phyloP scores from a whole-genome alignment of 345 rosid species.

The Reutealis trisperma region DNA sequence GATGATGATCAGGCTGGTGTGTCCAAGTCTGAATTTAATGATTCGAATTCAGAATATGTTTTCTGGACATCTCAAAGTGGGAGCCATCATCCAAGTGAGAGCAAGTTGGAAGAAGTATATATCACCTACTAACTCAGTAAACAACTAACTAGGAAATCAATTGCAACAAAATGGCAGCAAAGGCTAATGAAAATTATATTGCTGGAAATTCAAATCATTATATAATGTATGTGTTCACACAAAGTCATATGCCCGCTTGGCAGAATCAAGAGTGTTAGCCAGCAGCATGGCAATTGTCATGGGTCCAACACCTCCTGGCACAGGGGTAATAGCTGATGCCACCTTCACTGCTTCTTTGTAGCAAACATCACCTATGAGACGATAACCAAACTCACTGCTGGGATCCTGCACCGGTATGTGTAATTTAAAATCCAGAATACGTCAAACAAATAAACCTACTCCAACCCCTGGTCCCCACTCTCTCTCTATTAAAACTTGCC shows the following conservation, averaged over 20 bases:
- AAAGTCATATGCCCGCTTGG: slow-evolving; percentile 48
- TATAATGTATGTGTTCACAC: slow-evolving; percentile 11
- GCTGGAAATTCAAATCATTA: not conserved
- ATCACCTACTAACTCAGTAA: no score
- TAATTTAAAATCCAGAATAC: slow-evolving; percentile 1
- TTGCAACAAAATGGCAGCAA: not conserved
- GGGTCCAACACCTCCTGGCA: slow-evolving; percentile 94
- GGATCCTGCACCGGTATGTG: slow-evolving; percentile 56
- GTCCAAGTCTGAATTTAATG: no score
- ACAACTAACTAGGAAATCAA: not conserved
- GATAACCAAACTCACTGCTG: slow-evolving; percentile 66
- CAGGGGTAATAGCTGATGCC: slow-evolving; percentile 82
- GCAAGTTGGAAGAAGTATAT: not conserved
- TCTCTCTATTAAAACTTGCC: not conserved
- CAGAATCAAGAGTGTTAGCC: slow-evolving; percentile 75
- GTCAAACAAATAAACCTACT: not conserved
- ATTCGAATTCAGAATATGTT: not conserved
- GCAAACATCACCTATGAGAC: slow-evolving; percentile 84
- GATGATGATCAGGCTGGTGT: not conserved
- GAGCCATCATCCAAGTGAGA: not conserved
- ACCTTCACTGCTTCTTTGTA: slow-evolving; percentile 72
- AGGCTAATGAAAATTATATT: not conserved
- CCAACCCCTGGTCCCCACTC: no score
- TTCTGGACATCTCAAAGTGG: not conserved
- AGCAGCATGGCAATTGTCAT: slow-evolving; percentile 94